Conservation (phyloP, 2,329 filamentous ascomycete species). For the Alternaria rosae region DNA sequence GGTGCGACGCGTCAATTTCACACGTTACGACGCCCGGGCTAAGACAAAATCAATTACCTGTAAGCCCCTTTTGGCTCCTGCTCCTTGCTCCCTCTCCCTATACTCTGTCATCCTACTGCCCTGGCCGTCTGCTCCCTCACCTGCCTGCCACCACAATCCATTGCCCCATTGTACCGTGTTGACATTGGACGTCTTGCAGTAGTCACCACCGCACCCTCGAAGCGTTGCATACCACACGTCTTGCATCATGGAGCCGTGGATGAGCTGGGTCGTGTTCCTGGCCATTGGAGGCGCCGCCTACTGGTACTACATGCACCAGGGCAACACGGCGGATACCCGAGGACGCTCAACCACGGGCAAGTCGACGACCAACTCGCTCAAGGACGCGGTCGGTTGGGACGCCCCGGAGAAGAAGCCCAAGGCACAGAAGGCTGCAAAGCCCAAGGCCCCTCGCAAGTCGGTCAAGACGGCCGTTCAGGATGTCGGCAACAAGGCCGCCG, state of each 20-base stretch:
- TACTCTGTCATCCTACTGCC: slow-evolving; percentile 9
- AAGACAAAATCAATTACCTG: slow-evolving; percentile 15
- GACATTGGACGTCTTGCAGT: not conserved
- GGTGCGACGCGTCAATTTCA: slow-evolving; percentile 15
- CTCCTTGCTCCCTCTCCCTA: slow-evolving; percentile 24
- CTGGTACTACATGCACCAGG: slow-evolving; percentile 40
- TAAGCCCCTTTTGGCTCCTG: slow-evolving; percentile 10
- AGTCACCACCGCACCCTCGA: not conserved
- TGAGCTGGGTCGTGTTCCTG: slow-evolving; percentile 45
- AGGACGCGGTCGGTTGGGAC: slow-evolving; percentile 38
- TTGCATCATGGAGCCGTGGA: slow-evolving; percentile 42
- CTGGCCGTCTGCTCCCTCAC: not conserved
- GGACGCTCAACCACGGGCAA: slow-evolving; percentile 41
- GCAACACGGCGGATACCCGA: slow-evolving; percentile 27
- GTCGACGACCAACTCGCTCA: slow-evolving; percentile 29
- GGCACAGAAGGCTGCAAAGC: slow-evolving; percentile 36
- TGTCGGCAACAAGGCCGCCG: slow-evolving; percentile 41
- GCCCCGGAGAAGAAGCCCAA: slow-evolving; percentile 36
- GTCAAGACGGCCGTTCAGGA: slow-evolving; percentile 47
- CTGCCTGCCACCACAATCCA: not conserved
- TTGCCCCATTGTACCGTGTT: not conserved
- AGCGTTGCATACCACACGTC: not conserved
- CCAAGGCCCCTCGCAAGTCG: slow-evolving; percentile 45
- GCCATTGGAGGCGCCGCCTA: slow-evolving; percentile 37
- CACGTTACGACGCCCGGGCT: slow-evolving; percentile 12